Evolutionary conservation across 768 basidiomycete species (phyloP).

Genomic region (Pluteus cervinus): DNA sequence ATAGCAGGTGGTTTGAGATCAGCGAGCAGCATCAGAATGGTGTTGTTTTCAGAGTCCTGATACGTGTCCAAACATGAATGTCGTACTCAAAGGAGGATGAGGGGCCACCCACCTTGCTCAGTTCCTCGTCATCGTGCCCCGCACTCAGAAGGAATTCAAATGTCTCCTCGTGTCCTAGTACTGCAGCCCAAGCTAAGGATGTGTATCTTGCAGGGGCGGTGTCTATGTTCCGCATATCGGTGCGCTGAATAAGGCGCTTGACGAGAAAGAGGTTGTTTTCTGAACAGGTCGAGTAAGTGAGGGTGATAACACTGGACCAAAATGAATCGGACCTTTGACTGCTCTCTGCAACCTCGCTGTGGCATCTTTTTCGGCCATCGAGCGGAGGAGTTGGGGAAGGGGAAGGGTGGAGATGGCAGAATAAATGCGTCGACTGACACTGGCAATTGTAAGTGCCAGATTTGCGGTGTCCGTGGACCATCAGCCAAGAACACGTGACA

Average conservation of each 20-base stretch:
- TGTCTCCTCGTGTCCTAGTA: constrained; percentile 84
- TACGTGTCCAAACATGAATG: constrained; percentile 6
- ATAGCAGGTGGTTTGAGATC: constrained; percentile 57
- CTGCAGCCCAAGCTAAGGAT: constrained; percentile 87
- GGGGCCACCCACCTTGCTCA: constrained; percentile 79
- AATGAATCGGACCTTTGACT: constrained; percentile 54
- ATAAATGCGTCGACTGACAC: constrained; percentile 10
- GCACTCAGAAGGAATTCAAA: constrained; percentile 84
- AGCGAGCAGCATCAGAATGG: constrained; percentile 89
- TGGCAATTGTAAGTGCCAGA: background rate
- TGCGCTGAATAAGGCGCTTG: constrained; percentile 77
- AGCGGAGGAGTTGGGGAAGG: constrained; percentile 17
- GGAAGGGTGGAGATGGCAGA: constrained; percentile 14
- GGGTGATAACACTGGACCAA: constrained; percentile 3
- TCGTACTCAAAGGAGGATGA: no score
- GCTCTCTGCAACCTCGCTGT: constrained; percentile 70
- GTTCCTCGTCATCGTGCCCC: constrained; percentile 91
- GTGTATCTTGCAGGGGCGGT: constrained; percentile 70
- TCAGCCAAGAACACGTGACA: no score
- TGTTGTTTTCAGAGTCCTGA: constrained; percentile 90
- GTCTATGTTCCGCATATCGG: constrained; percentile 91
- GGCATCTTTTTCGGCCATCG: constrained; percentile 82
- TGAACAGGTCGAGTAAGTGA: constrained; percentile 26
- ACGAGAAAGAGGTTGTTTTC: constrained; percentile 95
- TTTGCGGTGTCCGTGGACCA: no score